These are phyloP conservation scores for Oryza meyeriana DNA, from an alignment of 176 grass and related monocot species.

Conservation along the genomic window DNA sequence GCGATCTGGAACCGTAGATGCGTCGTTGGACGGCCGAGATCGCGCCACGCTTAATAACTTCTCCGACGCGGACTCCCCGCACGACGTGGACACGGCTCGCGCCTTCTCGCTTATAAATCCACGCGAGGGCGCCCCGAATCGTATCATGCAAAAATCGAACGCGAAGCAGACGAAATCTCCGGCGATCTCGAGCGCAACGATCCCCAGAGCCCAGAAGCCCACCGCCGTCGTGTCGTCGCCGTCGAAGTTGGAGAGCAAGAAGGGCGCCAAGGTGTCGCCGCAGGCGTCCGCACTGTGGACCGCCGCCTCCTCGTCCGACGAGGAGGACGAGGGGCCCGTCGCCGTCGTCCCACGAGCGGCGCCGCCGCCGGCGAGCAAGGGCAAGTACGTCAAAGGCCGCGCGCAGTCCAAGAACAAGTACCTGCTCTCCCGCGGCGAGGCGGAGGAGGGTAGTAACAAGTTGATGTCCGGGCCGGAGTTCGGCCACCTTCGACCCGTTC, in stretches of 20 bases:
- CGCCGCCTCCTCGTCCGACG: constrained; percentile 5
- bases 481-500: constrained; percentile 55
- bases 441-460: not conserved
- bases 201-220: not conserved
- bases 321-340: not conserved
- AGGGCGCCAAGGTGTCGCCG: too few species aligned
- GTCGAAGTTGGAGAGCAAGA: not conserved
- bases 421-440: not conserved
- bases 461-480: constrained; percentile 44
- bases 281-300: too few species aligned
- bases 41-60: not conserved
- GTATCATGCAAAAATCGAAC: constrained; percentile 19
- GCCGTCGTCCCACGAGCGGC: not conserved
- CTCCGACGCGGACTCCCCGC: not conserved
- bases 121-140: not conserved
- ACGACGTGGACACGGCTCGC: not conserved
- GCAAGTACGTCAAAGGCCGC: too few species aligned
- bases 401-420: too few species aligned
- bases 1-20: not conserved
- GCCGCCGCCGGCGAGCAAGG: too few species aligned
- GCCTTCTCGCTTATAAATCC: constrained; percentile 1
- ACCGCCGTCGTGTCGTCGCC: constrained; percentile 6
- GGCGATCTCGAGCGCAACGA: constrained; percentile 4
- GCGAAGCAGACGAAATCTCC: not conserved
- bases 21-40: not conserved